A percentile compares a stretch with the other conserved stretches of the same genome.
Evolutionary conservation across 106 monocot genomes (phyloP).

Genomic region (Iris macrosiphon): DNA sequence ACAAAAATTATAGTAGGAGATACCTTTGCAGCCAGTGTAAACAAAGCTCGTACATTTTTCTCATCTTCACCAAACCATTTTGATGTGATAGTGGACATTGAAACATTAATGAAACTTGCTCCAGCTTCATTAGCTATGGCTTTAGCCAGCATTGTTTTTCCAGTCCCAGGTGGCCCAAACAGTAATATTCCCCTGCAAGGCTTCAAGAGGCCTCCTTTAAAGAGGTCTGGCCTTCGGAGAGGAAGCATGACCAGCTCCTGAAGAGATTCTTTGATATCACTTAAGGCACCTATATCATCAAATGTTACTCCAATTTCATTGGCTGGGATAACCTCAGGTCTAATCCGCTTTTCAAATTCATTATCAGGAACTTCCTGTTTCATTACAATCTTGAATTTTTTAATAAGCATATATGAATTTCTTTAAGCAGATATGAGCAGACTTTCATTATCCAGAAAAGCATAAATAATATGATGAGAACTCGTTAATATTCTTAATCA

Average conservation of each 20-base stretch:
- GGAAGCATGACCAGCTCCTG: slow-evolving; percentile 57
- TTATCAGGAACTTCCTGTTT: slow-evolving; percentile 38
- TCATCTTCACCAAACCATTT: slow-evolving; percentile 57
- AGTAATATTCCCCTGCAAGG: slow-evolving; percentile 46
- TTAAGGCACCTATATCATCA: slow-evolving; percentile 45
- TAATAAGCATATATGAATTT: too few relatives aligned
- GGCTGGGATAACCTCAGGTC: slow-evolving; percentile 49
- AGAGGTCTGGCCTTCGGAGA: slow-evolving; percentile 49
- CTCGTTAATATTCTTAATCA: too few relatives aligned
- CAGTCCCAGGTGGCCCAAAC: slow-evolving; percentile 61
- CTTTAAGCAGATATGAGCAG: too few relatives aligned
- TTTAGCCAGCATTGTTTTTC: slow-evolving; percentile 61
- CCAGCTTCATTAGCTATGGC: slow-evolving; percentile 59
- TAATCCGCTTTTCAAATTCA: slow-evolving; percentile 55
- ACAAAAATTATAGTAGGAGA: slow-evolving; percentile 56
- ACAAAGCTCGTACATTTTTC: slow-evolving; percentile 47
- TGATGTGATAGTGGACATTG: slow-evolving; percentile 49
- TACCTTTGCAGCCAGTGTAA: slow-evolving; percentile 44
- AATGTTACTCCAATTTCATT: slow-evolving; percentile 55
- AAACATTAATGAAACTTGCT: slow-evolving; percentile 57
- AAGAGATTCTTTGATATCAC: slow-evolving; percentile 56
- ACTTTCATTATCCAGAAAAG: too few relatives aligned
- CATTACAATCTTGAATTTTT: too few relatives aligned
- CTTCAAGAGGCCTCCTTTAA: slow-evolving; percentile 49
- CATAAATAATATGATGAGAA: too few relatives aligned